Evolutionary conservation across 257 asterid genomes (phyloP), one percentile per base, ranked within the genome.

Genomic region (Verbena officinalis): DNA sequence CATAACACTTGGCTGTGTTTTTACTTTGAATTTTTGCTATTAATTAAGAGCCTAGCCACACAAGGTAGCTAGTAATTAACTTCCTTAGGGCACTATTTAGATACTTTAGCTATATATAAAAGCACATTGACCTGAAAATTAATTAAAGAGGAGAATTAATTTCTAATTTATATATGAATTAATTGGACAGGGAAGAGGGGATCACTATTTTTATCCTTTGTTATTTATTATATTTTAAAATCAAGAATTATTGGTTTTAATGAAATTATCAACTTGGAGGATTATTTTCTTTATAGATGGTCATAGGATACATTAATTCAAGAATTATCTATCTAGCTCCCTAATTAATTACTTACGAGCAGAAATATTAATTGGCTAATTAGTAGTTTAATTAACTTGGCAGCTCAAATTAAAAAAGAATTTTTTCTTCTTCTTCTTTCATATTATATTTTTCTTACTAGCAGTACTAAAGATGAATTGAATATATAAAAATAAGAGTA

Each of bases 101-200:
- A 27, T 27, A 2, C 33, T 27, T 60, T 23, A 23, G 55, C 16
- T 43, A 43, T 40, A 42, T 38, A 44, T 61, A 15, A 61, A 61
- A 61, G 67, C 67, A 27, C 30, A 15, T 44, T 16, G 13, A 34
- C 52, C 30, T 36, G 20, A n/a, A 58, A 58, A 11, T 44, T 44
- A 44, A 12, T 12, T 40, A 59, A 20, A 16, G 30, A 13, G 59
- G 14, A n/a, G 13, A 12, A 22, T 23, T 13, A 40, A 40, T 40
- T 40, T 40, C 45, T 11, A 40, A 40, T 12, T 9, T 1, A 0
- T n/a, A n/a, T n/a, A n/a, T 40, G 2, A 27, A 5, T 27, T 27
- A 27, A 27, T 13, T 57, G 10, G 49, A 57, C 36, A 36, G 33
- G 33, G 46, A 56, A 36, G 13, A 27, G 9, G 7, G 48, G 30